These are phyloP conservation scores for Hanseniaspora nectarophila DNA, from an alignment of 805 yeast species.

Conservation along the genomic window DNA sequence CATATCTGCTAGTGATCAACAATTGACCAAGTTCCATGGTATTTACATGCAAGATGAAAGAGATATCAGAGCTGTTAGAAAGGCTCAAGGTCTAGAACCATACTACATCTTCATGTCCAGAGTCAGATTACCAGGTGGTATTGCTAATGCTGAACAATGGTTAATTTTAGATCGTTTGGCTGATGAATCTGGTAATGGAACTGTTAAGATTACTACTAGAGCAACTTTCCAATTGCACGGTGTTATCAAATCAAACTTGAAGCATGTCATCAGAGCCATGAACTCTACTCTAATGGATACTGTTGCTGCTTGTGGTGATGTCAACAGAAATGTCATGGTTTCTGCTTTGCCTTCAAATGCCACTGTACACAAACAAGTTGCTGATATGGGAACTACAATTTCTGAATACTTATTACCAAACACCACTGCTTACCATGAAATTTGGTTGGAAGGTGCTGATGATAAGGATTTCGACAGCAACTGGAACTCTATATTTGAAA, in stretches of 20 bases:
- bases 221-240: constrained; percentile 97
- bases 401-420: constrained; percentile 77
- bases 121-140: constrained; percentile 89
- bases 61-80: constrained; percentile 86
- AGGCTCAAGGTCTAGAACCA: constrained; percentile 86
- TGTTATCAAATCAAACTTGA: constrained; percentile 76
- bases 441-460: constrained; percentile 85
- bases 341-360: constrained; percentile 80
- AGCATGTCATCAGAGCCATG: constrained; percentile 86
- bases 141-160: constrained; percentile 81
- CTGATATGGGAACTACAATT: constrained; percentile 47
- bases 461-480: constrained; percentile 50
- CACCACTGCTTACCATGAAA: constrained; percentile 93
- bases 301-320: constrained; percentile 97
- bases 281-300: constrained; percentile 85
- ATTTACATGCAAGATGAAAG: constrained; percentile 98
- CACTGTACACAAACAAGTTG: constrained; percentile 65
- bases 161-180: constrained; percentile 71
- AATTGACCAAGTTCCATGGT: constrained; percentile 93
- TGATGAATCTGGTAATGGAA: constrained; percentile 76
- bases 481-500: constrained; percentile 53
- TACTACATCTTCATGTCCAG: constrained; percentile 96
- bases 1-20: constrained; percentile 80
- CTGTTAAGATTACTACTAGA: constrained; percentile 87
- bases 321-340: constrained; percentile 87